phyloP scores from a whole-genome alignment of 2,329 filamentous ascomycete genomes.

The Cytospora chrysosperma region DNA sequence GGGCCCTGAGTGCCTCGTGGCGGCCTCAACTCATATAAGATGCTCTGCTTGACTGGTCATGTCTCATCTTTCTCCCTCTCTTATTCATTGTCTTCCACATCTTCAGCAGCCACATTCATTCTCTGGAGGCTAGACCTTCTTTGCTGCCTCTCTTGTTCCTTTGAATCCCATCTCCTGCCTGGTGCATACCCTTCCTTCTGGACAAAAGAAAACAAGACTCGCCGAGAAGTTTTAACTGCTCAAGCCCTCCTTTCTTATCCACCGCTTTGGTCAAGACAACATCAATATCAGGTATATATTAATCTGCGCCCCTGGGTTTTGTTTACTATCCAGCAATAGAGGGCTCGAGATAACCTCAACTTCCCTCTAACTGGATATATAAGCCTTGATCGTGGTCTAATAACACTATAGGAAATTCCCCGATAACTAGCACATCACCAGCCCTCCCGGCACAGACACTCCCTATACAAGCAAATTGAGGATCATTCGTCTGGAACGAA shows the following conservation, averaged over 20 bases:
- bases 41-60: conserved; percentile 15
- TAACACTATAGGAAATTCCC: conserved; percentile 17
- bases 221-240: conserved; percentile 26
- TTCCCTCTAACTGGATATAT: conserved; percentile 1
- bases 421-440: conserved; percentile 23
- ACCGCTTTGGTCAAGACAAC: conserved; percentile 8
- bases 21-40: conserved; percentile 26
- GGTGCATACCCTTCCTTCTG: conserved; percentile 42
- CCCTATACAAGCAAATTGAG: conserved; percentile 29
- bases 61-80: background rate
- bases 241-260: conserved; percentile 24
- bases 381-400: conserved; percentile 7
- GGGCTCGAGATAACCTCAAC: background rate
- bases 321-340: background rate
- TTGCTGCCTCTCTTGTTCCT: conserved; percentile 28
- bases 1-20: conserved; percentile 13
- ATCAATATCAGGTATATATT: conserved; percentile 12
- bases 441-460: conserved; percentile 26
- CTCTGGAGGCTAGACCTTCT: conserved; percentile 38
- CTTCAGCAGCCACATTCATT: conserved; percentile 37
- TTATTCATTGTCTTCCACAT: conserved; percentile 32
- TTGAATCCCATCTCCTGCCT: conserved; percentile 36
- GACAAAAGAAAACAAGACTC: conserved; percentile 28
- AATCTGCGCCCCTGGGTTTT: background rate
- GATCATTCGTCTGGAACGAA: conserved; percentile 43